Evolutionary conservation across 2,329 filamentous ascomycete species (phyloP).

Genomic region (Clarireedia hainanense): DNA sequence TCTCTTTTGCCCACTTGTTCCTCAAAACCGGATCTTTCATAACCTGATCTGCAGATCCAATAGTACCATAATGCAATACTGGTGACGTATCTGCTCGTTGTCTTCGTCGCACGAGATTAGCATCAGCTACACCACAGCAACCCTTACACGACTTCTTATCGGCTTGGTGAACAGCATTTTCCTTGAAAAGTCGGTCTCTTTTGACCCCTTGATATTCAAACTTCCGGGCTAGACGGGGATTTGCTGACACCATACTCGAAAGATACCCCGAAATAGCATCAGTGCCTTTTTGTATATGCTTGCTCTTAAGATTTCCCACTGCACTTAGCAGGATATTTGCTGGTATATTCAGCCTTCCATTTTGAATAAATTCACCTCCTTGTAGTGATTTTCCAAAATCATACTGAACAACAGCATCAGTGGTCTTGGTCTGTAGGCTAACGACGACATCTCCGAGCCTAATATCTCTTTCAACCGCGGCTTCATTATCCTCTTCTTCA

Average conservation of each 20-base stretch:
- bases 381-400: constrained; percentile 20
- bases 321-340: background rate
- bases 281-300: background rate
- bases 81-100: background rate
- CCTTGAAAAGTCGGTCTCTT: constrained; percentile 21
- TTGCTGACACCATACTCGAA: background rate
- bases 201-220: constrained; percentile 15
- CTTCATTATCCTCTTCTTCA: background rate
- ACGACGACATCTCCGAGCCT: constrained; percentile 16
- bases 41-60: constrained; percentile 9
- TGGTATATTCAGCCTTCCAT: constrained; percentile 1
- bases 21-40: constrained; percentile 4
- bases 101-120: background rate
- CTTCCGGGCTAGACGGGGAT: background rate
- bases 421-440: constrained; percentile 7
- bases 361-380: background rate
- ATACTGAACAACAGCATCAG: constrained; percentile 20
- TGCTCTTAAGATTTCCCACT: background rate
- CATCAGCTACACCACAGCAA: background rate
- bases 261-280: background rate
- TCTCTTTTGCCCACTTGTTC: background rate
- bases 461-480: constrained; percentile 11
- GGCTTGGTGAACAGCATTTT: constrained; percentile 18
- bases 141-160: background rate
- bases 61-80: constrained; percentile 32